A percentile compares a stretch with the other conserved stretches of the same genome.
These are phyloP conservation scores for Dothiorella sarmentorum DNA, from an alignment of 2,329 filamentous ascomycete species.

Conservation along the genomic window DNA sequence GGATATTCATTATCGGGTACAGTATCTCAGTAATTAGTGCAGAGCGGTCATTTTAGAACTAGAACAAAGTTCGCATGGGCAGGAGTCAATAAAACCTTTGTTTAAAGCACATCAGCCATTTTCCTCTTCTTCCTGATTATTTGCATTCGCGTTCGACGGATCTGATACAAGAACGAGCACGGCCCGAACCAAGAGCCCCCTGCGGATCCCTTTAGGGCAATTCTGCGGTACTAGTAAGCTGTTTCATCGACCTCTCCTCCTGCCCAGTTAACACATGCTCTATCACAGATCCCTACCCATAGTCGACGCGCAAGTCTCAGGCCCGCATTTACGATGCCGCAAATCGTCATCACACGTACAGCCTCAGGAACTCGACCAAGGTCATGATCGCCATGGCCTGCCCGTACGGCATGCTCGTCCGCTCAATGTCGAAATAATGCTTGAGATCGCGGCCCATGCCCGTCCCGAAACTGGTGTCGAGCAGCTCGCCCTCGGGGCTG, in stretches of 20 bases:
- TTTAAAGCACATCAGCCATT: not conserved
- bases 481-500: slow-evolving; percentile 64
- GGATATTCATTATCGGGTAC: not conserved
- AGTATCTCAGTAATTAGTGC: no score
- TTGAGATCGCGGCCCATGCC: slow-evolving; percentile 70
- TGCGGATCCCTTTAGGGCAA: slow-evolving; percentile 1
- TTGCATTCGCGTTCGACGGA: not conserved
- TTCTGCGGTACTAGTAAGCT: not conserved
- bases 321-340: not conserved
- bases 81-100: not conserved
- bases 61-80: not conserved
- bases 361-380: slow-evolving; percentile 67
- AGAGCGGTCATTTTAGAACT: no score
- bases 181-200: not conserved
- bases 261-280: not conserved
- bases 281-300: slow-evolving; percentile 5
- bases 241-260: slow-evolving; percentile 1
- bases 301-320: not conserved
- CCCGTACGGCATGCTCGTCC: slow-evolving; percentile 80
- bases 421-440: slow-evolving; percentile 72
- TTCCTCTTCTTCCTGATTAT: not conserved
- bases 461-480: slow-evolving; percentile 74
- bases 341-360: slow-evolving; percentile 38
- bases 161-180: not conserved
- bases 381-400: slow-evolving; percentile 85